Conservation (phyloP, 2,329 filamentous ascomycete genomes). For the Lachnellula arida region DNA sequence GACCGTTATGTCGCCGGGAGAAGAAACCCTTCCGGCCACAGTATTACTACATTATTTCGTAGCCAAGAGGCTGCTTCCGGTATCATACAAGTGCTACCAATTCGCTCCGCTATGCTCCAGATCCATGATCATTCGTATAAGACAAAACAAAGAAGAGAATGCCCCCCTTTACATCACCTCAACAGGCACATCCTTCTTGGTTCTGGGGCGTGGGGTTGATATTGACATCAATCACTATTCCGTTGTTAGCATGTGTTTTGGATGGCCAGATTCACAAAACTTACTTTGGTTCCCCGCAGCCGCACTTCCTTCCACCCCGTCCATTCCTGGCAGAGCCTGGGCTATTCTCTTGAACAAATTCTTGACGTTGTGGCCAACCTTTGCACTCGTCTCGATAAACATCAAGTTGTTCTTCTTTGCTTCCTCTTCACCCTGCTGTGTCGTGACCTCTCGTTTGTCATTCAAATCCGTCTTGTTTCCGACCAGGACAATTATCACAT, state of each 20-base stretch:
- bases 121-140: slow-evolving; percentile 26
- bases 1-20: too few species aligned
- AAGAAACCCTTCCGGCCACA: not conserved
- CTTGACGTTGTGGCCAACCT: slow-evolving; percentile 97
- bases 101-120: slow-evolving; percentile 30
- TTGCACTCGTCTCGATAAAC: slow-evolving; percentile 98
- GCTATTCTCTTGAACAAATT: slow-evolving; percentile 96
- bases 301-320: slow-evolving; percentile 75
- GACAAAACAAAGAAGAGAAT: slow-evolving; percentile 21
- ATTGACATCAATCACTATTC: slow-evolving; percentile 88
- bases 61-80: slow-evolving; percentile 17
- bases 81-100: slow-evolving; percentile 32
- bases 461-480: slow-evolving; percentile 99
- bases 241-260: slow-evolving; percentile 23
- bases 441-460: slow-evolving; percentile 96
- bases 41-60: slow-evolving; percentile 18
- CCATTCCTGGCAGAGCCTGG: slow-evolving; percentile 95
- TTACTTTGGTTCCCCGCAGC: slow-evolving; percentile 72
- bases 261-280: slow-evolving; percentile 34
- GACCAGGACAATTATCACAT: slow-evolving; percentile 97
- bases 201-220: slow-evolving; percentile 65
- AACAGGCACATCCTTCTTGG: slow-evolving; percentile 73
- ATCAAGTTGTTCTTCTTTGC: slow-evolving; percentile 97
- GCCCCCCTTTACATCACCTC: slow-evolving; percentile 18
- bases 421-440: slow-evolving; percentile 93